phyloP scores from a whole-genome alignment of 805 yeast species.

The Ogataea saltuana region DNA sequence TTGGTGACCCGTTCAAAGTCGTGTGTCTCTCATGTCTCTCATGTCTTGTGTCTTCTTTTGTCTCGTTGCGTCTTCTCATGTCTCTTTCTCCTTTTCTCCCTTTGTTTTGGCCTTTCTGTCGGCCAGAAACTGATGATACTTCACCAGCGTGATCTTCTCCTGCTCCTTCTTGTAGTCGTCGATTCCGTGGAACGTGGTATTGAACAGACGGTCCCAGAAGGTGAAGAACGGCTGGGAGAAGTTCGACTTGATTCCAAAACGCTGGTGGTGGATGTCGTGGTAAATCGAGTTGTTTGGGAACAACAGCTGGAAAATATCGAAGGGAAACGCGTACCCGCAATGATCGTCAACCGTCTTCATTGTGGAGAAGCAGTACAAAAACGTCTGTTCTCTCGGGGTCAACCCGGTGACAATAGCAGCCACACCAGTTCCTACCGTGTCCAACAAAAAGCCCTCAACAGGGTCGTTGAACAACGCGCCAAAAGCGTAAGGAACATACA shows the following conservation, averaged over 20 bases:
- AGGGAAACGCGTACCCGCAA: conserved; percentile 95
- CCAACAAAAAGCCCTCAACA: conserved; percentile 88
- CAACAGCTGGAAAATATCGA: conserved; percentile 82
- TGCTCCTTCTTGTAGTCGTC: conserved; percentile 67
- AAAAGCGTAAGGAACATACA: conserved; percentile 94
- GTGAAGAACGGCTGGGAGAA: conserved; percentile 96
- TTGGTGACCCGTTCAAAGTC: background rate
- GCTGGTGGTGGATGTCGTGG: conserved; percentile 97
- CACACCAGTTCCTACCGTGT: conserved; percentile 88
- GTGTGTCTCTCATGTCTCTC: background rate
- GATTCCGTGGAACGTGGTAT: conserved; percentile 69
- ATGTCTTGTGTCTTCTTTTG: background rate
- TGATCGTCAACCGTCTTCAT: conserved; percentile 97
- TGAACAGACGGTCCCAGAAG: conserved; percentile 79
- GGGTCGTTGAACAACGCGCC: conserved; percentile 97
- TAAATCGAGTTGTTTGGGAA: conserved; percentile 96
- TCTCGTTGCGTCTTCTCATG: background rate
- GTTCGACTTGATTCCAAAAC: conserved; percentile 90
- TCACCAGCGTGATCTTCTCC: conserved; percentile 63
- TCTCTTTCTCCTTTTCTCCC: background rate
- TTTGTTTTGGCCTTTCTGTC: conserved; percentile 34
- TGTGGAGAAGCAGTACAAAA: conserved; percentile 84
- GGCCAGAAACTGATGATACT: conserved; percentile 58
- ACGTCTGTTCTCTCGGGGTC: conserved; percentile 72
- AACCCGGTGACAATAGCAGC: conserved; percentile 65